Conservation (phyloP, 805 yeast species). For the Dipodascus albidus region DNA sequence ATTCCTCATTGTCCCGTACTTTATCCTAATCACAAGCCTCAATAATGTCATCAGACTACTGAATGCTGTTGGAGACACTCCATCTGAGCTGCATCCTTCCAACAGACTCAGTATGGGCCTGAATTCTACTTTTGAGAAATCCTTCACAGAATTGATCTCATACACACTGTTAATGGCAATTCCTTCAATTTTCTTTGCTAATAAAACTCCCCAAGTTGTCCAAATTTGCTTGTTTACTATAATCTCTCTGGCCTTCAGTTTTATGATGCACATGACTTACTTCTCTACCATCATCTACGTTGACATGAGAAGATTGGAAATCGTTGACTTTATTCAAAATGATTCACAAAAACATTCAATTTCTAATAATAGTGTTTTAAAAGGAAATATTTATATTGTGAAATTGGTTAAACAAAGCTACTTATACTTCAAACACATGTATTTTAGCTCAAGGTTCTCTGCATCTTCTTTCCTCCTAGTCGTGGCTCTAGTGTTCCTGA, state of each 20-base stretch:
- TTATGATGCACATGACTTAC: conserved; percentile 49
- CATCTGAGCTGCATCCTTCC: conserved; percentile 33
- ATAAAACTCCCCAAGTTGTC: conserved; percentile 13
- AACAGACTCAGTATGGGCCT: conserved; percentile 29
- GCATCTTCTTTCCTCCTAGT: neutral
- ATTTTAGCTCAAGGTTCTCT: neutral
- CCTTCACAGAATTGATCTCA: conserved; percentile 28
- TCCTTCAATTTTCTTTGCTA: conserved; percentile 2
- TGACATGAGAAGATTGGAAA: conserved; percentile 53
- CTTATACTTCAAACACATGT: neutral
- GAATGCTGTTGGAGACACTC: conserved; percentile 28
- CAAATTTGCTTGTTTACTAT: conserved; percentile 37
- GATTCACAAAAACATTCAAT: too few species aligned
- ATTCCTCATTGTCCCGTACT: conserved; percentile 27
- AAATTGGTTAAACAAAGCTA: neutral
- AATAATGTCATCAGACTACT: conserved; percentile 40
- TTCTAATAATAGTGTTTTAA: too few species aligned
- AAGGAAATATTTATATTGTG: too few species aligned
- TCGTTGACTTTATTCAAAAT: conserved; percentile 36
- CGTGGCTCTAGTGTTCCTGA: neutral
- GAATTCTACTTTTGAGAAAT: conserved; percentile 26
- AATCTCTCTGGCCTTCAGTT: conserved; percentile 43
- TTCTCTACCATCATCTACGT: conserved; percentile 54
- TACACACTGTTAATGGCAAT: conserved; percentile 19
- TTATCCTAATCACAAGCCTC: conserved; percentile 32